Evolutionary conservation across 306 rosid species (phyloP).

Genomic region (Fagus sylvatica): DNA sequence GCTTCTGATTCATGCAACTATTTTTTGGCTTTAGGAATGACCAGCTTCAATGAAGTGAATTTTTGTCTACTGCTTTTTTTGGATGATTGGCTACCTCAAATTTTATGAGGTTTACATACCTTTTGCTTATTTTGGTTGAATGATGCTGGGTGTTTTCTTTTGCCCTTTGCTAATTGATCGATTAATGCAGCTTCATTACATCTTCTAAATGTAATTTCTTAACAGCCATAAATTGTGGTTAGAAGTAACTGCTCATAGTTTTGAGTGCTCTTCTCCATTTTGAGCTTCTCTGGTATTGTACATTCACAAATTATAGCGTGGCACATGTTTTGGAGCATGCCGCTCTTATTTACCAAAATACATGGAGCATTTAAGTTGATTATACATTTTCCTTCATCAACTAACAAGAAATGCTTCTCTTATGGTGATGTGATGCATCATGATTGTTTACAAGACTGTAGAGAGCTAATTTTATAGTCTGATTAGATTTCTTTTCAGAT

Average conservation of each 20-base stretch:
- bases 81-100: background rate
- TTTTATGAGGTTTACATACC: background rate
- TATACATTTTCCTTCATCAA: background rate
- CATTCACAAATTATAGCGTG: background rate
- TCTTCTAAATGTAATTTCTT: background rate
- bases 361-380: background rate
- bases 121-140: background rate
- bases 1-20: background rate
- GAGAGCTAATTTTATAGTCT: background rate
- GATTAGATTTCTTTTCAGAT: background rate
- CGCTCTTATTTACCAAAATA: background rate
- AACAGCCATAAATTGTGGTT: background rate
- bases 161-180: background rate
- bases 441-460: background rate
- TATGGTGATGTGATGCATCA: background rate
- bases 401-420: background rate
- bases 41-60: background rate
- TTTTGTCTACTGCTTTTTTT: background rate
- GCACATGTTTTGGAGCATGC: background rate
- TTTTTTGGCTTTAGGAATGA: background rate
- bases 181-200: background rate
- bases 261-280: background rate
- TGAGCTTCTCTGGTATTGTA: background rate
- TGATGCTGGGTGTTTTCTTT: background rate
- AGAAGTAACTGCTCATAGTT: background rate